Conservation (phyloP, 257 asterid species). For the Solanum lignicaule region DNA sequence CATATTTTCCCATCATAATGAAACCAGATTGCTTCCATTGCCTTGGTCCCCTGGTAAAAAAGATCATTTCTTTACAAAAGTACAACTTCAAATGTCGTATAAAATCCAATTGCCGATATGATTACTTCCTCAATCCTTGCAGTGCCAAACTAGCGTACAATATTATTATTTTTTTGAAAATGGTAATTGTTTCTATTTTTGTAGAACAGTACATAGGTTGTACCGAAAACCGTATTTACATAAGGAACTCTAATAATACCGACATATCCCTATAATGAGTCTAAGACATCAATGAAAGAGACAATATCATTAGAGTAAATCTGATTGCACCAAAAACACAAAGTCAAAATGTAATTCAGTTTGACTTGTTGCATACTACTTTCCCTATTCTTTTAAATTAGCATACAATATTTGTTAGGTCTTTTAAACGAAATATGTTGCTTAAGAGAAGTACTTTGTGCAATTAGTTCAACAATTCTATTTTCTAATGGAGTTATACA, state of each 20-base stretch:
- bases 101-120: neutral
- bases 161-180: too few relatives aligned
- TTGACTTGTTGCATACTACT: too few relatives aligned
- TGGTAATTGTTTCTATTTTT: too few relatives aligned
- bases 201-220: too few relatives aligned
- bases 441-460: neutral
- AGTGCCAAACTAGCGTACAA: neutral
- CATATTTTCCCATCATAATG: neutral
- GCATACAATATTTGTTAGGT: neutral
- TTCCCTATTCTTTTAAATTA: too few relatives aligned
- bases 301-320: too few relatives aligned
- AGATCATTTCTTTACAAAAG: neutral
- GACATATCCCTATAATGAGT: too few relatives aligned
- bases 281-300: too few relatives aligned
- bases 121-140: neutral
- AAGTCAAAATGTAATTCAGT: too few relatives aligned
- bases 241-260: too few relatives aligned
- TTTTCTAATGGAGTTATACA: neutral
- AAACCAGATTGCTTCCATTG: neutral
- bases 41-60: neutral
- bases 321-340: too few relatives aligned
- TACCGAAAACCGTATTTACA: too few relatives aligned
- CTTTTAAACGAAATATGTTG: neutral
- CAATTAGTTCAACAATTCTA: neutral
- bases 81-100: neutral